Evolutionary conservation across 2,329 filamentous ascomycete genomes (phyloP).

Genomic region (Trichophyton verrucosum): DNA sequence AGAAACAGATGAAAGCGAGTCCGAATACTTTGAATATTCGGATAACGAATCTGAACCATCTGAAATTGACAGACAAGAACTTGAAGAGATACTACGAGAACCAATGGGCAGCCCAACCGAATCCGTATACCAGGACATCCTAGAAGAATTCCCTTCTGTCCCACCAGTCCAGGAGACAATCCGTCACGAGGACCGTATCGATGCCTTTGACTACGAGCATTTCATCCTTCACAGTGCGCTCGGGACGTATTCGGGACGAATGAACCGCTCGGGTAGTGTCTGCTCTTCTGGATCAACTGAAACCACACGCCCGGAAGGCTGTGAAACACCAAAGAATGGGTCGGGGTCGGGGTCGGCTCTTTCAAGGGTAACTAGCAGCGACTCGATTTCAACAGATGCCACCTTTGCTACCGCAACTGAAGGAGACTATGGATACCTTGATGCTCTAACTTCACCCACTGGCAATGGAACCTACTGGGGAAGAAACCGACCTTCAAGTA

Average conservation of each 20-base stretch:
- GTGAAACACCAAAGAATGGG: conserved; percentile 12
- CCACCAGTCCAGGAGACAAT: conserved; percentile 42
- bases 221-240: conserved; percentile 91
- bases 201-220: conserved; percentile 92
- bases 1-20: conserved; percentile 32
- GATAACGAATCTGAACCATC: not conserved
- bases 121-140: conserved; percentile 17
- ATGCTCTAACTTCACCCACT: conserved; percentile 10
- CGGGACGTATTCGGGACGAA: conserved; percentile 43
- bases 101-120: conserved; percentile 28
- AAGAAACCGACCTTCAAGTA: not conserved
- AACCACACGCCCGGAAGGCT: conserved; percentile 32
- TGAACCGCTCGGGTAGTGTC: conserved; percentile 21
- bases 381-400: conserved; percentile 48
- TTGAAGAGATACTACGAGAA: conserved; percentile 39
- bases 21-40: conserved; percentile 24
- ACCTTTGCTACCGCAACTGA: conserved; percentile 54
- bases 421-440: conserved; percentile 30
- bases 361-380: conserved; percentile 42
- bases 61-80: conserved; percentile 52
- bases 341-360: conserved; percentile 30
- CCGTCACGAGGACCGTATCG: conserved; percentile 83
- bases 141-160: conserved; percentile 24
- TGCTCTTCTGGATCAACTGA: conserved; percentile 39
- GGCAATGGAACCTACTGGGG: not conserved